Evolutionary conservation across 495 filamentous ascomycete genomes (phyloP).

Genomic region (Aspergillus sparsus): DNA sequence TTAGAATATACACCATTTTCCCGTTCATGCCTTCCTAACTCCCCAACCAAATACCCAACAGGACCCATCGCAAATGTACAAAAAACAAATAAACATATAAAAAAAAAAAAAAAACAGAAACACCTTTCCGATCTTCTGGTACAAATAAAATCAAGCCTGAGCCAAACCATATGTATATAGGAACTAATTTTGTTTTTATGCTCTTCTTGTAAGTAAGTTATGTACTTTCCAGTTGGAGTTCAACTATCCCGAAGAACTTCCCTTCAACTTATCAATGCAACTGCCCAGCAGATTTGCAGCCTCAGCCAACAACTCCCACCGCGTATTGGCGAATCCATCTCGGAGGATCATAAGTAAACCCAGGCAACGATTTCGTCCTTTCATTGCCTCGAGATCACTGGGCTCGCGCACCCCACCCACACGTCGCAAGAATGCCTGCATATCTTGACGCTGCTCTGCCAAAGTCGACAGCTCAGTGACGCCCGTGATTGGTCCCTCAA

Average conservation of each 20-base stretch:
- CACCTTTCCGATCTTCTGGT: neutral
- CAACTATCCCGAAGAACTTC: neutral
- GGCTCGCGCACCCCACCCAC: conserved; percentile 77
- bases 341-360: conserved; percentile 81
- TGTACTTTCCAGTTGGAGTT: conserved; percentile 11
- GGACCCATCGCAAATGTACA: neutral
- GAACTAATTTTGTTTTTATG: no score
- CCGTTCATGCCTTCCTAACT: no score
- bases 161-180: no score
- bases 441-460: conserved; percentile 70
- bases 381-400: conserved; percentile 74
- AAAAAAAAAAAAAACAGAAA: neutral
- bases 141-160: no score
- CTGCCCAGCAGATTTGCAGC: conserved; percentile 77
- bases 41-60: neutral
- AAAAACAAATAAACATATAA: neutral
- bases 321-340: conserved; percentile 75
- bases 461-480: conserved; percentile 54
- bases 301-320: conserved; percentile 92
- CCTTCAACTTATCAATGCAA: conserved; percentile 65
- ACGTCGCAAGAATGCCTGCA: conserved; percentile 73
- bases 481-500: conserved; percentile 72
- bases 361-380: conserved; percentile 78
- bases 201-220: neutral
- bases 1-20: neutral